Percentiles rank a stretch among this genome's conserved stretches.
These are phyloP conservation scores for Naegleria fowleri DNA, from an alignment of 208 protist genomes.

Conservation along the genomic window DNA sequence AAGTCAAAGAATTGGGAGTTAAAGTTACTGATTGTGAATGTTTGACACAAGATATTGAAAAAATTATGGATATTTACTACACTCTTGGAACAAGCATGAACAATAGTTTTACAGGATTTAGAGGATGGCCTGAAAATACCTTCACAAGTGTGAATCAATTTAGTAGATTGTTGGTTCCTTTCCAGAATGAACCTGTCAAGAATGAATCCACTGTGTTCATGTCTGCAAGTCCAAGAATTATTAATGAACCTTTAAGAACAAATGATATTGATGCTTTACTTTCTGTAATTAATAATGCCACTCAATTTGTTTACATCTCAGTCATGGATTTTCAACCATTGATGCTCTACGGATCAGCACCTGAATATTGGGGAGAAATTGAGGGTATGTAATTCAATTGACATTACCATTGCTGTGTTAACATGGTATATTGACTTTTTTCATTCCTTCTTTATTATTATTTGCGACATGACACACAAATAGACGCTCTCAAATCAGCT, in stretches of 20 bases:
- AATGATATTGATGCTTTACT: constrained; percentile 49
- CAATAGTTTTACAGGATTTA: background rate
- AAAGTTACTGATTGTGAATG: constrained; percentile 40
- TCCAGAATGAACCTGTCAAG: background rate
- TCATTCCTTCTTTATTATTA: background rate
- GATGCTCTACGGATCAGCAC: constrained; percentile 26
- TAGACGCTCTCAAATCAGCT: background rate
- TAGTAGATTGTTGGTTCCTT: background rate
- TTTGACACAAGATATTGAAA: constrained; percentile 42
- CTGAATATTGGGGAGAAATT: constrained; percentile 7
- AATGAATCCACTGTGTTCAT: background rate
- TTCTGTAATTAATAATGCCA: constrained; percentile 40
- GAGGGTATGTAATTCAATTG: background rate
- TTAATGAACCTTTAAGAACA: constrained; percentile 29
- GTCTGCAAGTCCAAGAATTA: background rate
- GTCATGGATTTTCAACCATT: constrained; percentile 57
- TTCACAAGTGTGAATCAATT: constrained; percentile 22
- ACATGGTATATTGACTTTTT: no score
- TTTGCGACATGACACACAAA: background rate
- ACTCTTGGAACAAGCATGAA: background rate
- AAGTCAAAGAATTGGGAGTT: constrained; percentile 60
- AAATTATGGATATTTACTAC: constrained; percentile 44
- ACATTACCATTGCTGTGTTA: no score
- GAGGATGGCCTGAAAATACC: constrained; percentile 12
- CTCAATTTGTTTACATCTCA: constrained; percentile 32